phyloP scores from a whole-genome alignment of 2,329 filamentous ascomycete species.

The Cordyceps militaris region DNA sequence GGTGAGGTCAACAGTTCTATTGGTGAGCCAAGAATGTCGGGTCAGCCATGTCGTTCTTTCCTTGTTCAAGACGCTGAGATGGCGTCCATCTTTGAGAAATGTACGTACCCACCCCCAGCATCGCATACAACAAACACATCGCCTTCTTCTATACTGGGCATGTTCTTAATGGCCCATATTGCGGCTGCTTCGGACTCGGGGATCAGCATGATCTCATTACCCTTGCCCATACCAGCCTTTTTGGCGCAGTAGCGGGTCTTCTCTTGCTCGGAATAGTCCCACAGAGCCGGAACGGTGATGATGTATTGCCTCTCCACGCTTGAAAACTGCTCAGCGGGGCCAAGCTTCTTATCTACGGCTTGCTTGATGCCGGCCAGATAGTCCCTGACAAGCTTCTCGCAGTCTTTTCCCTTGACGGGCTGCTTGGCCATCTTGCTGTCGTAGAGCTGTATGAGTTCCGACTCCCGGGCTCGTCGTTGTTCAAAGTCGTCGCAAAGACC shows the following conservation, averaged over 20 bases:
- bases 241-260: not conserved
- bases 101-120: not conserved
- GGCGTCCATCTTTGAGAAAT: not conserved
- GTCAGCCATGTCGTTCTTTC: not conserved
- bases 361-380: not conserved
- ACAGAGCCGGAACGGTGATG: not conserved
- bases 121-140: not conserved
- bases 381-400: constrained; percentile 3
- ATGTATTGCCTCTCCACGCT: not conserved
- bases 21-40: not conserved
- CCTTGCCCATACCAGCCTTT: not conserved
- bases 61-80: not conserved
- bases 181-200: constrained; percentile 1
- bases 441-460: not conserved
- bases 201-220: not conserved
- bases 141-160: not conserved
- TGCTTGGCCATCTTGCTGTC: constrained; percentile 1
- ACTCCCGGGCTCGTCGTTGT: not conserved
- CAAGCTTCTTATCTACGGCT: constrained; percentile 2
- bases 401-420: not conserved
- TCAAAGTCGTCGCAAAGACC: constrained; percentile 4
- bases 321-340: not conserved
- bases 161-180: not conserved
- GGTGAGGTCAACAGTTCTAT: constrained; percentile 1
- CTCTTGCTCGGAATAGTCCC: constrained; percentile 2